Percentiles rank a stretch among this genome's conserved stretches.
These are phyloP conservation scores for Hirschfeldia incana DNA, from an alignment of 345 rosid genomes.

Conservation along the genomic window DNA sequence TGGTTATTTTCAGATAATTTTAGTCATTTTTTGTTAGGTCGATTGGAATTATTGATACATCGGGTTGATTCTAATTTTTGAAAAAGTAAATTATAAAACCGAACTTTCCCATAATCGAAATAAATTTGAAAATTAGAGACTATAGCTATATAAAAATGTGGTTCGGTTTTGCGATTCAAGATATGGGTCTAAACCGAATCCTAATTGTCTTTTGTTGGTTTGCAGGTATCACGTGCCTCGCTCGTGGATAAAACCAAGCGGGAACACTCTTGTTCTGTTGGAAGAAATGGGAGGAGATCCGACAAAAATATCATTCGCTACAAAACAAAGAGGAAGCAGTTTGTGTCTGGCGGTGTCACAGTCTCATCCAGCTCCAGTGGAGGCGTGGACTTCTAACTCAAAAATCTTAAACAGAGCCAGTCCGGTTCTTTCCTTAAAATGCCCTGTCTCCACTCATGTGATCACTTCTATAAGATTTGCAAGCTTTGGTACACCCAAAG, in stretches of 20 bases:
- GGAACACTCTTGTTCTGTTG: conserved; percentile 76
- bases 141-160: neutral
- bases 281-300: conserved; percentile 95
- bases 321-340: conserved; percentile 52
- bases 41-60: neutral
- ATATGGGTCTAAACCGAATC: neutral
- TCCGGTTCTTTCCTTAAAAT: conserved; percentile 54
- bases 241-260: conserved; percentile 73
- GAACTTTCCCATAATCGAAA: no score
- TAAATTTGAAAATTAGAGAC: no score
- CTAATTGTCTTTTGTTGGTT: neutral
- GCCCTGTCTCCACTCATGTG: conserved; percentile 64
- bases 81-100: no score
- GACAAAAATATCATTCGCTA: conserved; percentile 57
- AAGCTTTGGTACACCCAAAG: conserved; percentile 82
- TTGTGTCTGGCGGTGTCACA: conserved; percentile 68
- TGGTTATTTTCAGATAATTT: neutral
- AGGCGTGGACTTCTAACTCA: conserved; percentile 63
- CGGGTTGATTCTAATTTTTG: neutral
- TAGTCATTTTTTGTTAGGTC: neutral
- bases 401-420: conserved; percentile 41
- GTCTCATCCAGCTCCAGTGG: conserved; percentile 73
- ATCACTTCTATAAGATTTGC: conserved; percentile 80
- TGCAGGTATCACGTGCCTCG: conserved; percentile 90
- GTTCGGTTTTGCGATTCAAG: neutral